Conservation (phyloP, 225 moss, liverwort and hornwort species). For the Bryum argenteum region DNA sequence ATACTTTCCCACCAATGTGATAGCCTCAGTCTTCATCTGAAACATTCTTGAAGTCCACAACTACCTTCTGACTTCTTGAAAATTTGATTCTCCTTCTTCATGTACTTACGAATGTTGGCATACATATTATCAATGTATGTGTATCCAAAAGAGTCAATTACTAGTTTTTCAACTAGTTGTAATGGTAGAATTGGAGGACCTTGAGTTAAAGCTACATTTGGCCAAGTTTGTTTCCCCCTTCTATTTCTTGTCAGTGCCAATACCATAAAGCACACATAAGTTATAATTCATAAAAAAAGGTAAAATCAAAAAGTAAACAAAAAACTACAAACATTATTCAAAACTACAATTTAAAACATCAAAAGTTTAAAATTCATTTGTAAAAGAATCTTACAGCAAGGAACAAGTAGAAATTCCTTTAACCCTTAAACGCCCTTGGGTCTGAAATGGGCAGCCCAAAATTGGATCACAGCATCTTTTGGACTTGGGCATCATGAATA, state of each 20-base stretch:
- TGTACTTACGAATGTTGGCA: not conserved
- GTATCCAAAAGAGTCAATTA: not conserved
- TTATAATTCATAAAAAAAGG: not conserved
- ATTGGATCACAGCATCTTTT: no score
- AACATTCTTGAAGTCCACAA: not conserved
- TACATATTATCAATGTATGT: not conserved
- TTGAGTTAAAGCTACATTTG: not conserved
- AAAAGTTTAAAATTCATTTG: no score
- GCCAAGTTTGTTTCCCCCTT: not conserved
- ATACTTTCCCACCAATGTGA: not conserved
- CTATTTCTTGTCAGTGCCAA: not conserved
- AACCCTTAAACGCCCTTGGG: no score
- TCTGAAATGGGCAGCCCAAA: no score
- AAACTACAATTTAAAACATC: no score
- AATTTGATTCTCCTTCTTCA: not conserved
- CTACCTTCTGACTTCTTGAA: not conserved
- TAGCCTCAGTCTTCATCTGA: not conserved
- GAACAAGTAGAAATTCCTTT: not conserved
- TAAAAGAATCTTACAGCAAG: not conserved
- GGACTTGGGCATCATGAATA: no score
- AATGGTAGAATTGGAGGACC: not conserved
- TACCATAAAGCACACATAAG: not conserved
- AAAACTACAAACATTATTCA: not conserved
- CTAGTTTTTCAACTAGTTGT: not conserved
- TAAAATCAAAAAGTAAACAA: not conserved